Conservation (phyloP, 805 yeast genomes). For the Saturnispora sanitii region DNA sequence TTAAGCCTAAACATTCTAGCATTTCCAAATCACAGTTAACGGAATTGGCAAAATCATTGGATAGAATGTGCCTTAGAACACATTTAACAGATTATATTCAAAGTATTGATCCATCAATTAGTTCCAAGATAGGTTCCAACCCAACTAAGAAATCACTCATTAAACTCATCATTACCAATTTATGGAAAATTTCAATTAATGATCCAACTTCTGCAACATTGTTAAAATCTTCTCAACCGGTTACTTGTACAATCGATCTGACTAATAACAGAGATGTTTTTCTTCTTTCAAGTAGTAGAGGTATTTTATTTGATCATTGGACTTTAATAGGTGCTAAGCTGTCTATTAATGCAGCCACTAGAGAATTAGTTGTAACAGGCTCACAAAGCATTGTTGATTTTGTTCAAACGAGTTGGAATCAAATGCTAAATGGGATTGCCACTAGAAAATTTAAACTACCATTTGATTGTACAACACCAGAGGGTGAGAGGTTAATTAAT, state of each 20-base stretch:
- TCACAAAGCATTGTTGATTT: conserved; percentile 21
- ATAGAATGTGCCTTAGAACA: conserved; percentile 13
- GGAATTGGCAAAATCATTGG: conserved; percentile 4
- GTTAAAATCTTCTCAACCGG: conserved; percentile 4
- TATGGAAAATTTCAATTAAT: conserved; percentile 21
- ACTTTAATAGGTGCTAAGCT: conserved; percentile 28
- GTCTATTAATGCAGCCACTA: conserved; percentile 19
- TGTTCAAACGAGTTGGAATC: conserved; percentile 28
- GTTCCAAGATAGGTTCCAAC: conserved; percentile 3
- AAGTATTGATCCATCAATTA: not conserved
- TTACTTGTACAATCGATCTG: conserved; percentile 18
- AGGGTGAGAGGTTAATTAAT: conserved; percentile 2
- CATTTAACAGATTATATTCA: conserved; percentile 14
- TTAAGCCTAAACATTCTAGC: conserved; percentile 18
- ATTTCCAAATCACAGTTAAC: conserved; percentile 19
- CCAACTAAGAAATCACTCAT: conserved; percentile 17
- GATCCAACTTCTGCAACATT: not conserved
- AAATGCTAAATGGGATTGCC: conserved; percentile 22
- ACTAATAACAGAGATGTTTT: conserved; percentile 25
- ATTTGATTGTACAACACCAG: not conserved
- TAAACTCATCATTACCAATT: conserved; percentile 15
- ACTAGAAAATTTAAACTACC: conserved; percentile 14
- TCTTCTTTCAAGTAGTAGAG: conserved; percentile 25
- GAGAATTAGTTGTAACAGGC: conserved; percentile 24
- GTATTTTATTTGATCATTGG: conserved; percentile 27